A percentile compares a stretch with the other conserved stretches of the same genome.
These are phyloP conservation scores for Oldenlandia corymbosa DNA, from an alignment of 257 asterid genomes.

Conservation along the genomic window DNA sequence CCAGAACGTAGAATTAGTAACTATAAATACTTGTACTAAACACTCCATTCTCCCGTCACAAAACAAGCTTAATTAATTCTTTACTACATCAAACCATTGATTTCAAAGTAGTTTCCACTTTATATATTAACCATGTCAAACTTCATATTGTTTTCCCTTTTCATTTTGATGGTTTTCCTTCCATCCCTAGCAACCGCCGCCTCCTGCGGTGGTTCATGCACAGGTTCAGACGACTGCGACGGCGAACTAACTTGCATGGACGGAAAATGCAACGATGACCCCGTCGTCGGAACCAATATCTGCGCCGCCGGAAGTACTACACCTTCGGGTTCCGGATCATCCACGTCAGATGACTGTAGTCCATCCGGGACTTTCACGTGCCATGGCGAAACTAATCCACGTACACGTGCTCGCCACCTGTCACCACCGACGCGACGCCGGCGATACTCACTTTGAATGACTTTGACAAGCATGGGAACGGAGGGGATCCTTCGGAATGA, in stretches of 20 bases:
- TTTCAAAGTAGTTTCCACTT: no score
- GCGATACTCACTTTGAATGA: constrained; percentile 35
- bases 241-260: constrained; percentile 27
- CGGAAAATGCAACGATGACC: constrained; percentile 33
- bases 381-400: constrained; percentile 9
- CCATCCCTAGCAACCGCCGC: constrained; percentile 11
- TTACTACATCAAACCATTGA: no score
- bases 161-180: background rate
- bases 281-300: constrained; percentile 21
- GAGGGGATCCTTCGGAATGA: constrained; percentile 36
- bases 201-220: constrained; percentile 30
- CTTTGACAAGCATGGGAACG: constrained; percentile 41
- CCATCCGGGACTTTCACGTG: constrained; percentile 29
- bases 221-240: constrained; percentile 17
- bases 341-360: constrained; percentile 12
- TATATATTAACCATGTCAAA: constrained; percentile 12
- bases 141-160: background rate
- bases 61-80: no score
- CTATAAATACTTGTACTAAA: no score
- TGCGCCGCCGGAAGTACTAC: background rate
- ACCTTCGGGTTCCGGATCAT: background rate
- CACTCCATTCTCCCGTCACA: no score
- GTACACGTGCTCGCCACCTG: constrained; percentile 36
- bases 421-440: constrained; percentile 32
- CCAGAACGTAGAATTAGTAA: no score